Conservation (phyloP, 2,329 filamentous ascomycete species). For the Hypoxylon sp. region DNA sequence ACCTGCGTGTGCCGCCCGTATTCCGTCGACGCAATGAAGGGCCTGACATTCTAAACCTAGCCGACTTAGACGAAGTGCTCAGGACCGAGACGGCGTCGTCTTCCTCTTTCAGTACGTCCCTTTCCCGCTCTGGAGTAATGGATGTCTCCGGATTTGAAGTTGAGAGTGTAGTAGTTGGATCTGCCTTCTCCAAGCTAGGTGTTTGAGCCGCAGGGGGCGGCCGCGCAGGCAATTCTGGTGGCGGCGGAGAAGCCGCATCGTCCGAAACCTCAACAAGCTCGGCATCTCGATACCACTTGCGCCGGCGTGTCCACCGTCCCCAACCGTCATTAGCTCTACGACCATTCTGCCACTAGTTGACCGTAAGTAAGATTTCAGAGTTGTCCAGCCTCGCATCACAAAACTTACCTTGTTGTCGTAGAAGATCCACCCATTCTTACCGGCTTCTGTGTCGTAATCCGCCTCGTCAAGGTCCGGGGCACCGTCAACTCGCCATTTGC, state of each 20-base stretch:
- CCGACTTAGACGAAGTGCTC: conserved; percentile 50
- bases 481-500: conserved; percentile 88
- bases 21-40: conserved; percentile 44
- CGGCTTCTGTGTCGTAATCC: conserved; percentile 69
- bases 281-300: conserved; percentile 97
- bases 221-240: conserved; percentile 47
- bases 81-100: conserved; percentile 49
- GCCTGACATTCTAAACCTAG: conserved; percentile 42
- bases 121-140: conserved; percentile 27
- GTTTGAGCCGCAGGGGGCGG: conserved; percentile 45
- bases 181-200: conserved; percentile 36
- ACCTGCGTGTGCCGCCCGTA: conserved; percentile 50
- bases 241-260: conserved; percentile 42
- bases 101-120: conserved; percentile 34
- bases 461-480: conserved; percentile 64
- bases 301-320: conserved; percentile 90
- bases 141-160: conserved; percentile 36
- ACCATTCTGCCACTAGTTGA: conserved; percentile 83
- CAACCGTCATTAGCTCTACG: conserved; percentile 88
- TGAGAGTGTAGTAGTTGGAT: conserved; percentile 17
- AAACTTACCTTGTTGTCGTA: conserved; percentile 90
- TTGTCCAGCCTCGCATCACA: background rate
- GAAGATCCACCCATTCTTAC: conserved; percentile 89
- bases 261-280: conserved; percentile 83
- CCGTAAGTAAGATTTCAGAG: conserved; percentile 17